phyloP scores from a whole-genome alignment of 305 asterid species.

The Fraxinus paxiana region DNA sequence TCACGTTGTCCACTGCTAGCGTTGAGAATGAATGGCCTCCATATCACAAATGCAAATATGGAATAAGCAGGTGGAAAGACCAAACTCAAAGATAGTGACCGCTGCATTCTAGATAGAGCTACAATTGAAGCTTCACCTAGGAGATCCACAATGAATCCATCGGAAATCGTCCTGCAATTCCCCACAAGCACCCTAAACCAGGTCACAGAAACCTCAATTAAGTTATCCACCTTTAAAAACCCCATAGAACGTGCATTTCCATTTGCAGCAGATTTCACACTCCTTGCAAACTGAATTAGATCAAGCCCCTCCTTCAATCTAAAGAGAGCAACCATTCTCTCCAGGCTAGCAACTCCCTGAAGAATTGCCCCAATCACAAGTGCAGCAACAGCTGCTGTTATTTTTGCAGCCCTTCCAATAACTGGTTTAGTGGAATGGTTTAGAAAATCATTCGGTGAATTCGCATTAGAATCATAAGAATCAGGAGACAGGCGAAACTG shows the following conservation, averaged over 20 bases:
- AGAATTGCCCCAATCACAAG: constrained; percentile 82
- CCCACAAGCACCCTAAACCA: constrained; percentile 99
- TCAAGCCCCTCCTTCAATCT: constrained; percentile 88
- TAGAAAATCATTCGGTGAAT: constrained; percentile 45
- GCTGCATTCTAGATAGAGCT: constrained; percentile 84
- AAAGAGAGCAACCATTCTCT: constrained; percentile 82
- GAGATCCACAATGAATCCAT: constrained; percentile 82
- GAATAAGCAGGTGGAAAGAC: constrained; percentile 92
- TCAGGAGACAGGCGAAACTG: constrained; percentile 73
- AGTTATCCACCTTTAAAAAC: constrained; percentile 57
- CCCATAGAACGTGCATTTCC: constrained; percentile 78
- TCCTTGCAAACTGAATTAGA: constrained; percentile 72
- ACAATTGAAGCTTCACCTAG: constrained; percentile 90
- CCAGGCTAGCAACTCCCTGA: constrained; percentile 86
- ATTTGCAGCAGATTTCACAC: constrained; percentile 66
- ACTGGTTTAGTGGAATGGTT: constrained; percentile 48
- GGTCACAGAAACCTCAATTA: constrained; percentile 77
- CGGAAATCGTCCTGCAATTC: constrained; percentile 81
- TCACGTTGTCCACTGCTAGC: constrained; percentile 64
- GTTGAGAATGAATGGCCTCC: constrained; percentile 67
- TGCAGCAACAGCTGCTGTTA: constrained; percentile 73
- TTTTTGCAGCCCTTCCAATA: constrained; percentile 53
- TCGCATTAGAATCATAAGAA: constrained; percentile 52
- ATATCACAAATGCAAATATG: constrained; percentile 67
- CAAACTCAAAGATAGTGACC: constrained; percentile 58